Evolutionary conservation across 2,329 filamentous ascomycete genomes (phyloP).

Genomic region (Mycosphaerella sp.): DNA sequence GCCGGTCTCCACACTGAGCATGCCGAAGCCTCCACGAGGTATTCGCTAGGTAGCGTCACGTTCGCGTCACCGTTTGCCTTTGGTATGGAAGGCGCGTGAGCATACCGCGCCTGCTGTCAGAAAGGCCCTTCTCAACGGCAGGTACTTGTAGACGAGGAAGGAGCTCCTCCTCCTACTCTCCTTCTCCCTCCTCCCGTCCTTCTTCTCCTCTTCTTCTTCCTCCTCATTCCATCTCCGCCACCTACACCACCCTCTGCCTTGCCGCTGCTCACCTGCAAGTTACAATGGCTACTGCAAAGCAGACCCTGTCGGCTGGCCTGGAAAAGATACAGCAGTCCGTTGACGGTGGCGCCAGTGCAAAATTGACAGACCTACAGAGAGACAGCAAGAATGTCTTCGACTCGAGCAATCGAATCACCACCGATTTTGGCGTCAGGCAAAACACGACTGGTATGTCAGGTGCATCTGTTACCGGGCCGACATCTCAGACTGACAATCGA

Average conservation of each 20-base stretch:
- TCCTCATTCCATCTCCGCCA: background rate
- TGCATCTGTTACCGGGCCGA: background rate
- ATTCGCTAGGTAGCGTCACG: constrained; percentile 1
- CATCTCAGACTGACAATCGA: background rate
- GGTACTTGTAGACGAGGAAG: background rate
- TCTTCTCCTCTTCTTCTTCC: background rate
- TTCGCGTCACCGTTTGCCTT: background rate
- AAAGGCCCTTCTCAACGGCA: background rate
- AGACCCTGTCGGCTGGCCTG: constrained; percentile 21
- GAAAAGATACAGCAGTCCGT: constrained; percentile 31
- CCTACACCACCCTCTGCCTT: background rate
- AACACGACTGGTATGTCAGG: constrained; percentile 46
- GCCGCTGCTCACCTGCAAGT: constrained; percentile 2
- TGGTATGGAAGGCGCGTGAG: background rate
- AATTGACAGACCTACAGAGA: constrained; percentile 55
- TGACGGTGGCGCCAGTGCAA: constrained; percentile 37
- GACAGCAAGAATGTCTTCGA: constrained; percentile 54
- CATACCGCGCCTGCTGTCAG: constrained; percentile 3
- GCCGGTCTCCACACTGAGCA: constrained; percentile 6
- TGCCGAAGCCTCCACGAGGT: background rate
- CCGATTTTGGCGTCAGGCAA: constrained; percentile 70
- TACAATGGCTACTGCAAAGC: constrained; percentile 20
- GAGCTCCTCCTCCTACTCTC: background rate
- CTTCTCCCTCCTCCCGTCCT: background rate
- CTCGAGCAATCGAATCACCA: constrained; percentile 57